Conservation (phyloP, 2,329 filamentous ascomycete species). For the Colletotrichum graminicola region DNA sequence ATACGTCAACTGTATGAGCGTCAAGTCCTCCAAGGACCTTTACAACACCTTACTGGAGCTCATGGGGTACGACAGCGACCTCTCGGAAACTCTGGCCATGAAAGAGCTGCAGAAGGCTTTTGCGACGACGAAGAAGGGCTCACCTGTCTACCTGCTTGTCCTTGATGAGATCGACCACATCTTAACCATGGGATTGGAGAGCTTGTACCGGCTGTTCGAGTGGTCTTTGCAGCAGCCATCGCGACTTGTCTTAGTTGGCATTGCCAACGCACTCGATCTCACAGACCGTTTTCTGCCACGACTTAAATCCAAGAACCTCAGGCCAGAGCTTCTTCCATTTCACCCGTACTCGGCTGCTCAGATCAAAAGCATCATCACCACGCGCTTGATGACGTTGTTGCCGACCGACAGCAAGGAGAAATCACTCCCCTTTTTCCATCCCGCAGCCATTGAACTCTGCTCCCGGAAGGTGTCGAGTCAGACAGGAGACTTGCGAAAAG, state of each 20-base stretch:
- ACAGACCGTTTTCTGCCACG: conserved; percentile 95
- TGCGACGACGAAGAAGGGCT: conserved; percentile 68
- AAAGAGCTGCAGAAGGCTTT: conserved; percentile 79
- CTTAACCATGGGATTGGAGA: conserved; percentile 86
- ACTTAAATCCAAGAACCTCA: conserved; percentile 91
- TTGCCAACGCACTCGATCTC: conserved; percentile 94
- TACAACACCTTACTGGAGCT: conserved; percentile 84
- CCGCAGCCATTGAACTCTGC: conserved; percentile 92
- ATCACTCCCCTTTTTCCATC: conserved; percentile 88
- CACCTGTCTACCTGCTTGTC: conserved; percentile 81
- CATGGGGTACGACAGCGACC: conserved; percentile 68
- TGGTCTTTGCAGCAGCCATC: conserved; percentile 91
- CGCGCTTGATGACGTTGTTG: conserved; percentile 82
- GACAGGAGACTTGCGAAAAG: conserved; percentile 93
- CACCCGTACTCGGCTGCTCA: conserved; percentile 91
- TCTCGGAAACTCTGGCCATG: conserved; percentile 75
- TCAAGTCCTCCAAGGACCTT: conserved; percentile 88
- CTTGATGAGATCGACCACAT: conserved; percentile 97
- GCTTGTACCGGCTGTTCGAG: conserved; percentile 94
- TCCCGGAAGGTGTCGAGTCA: conserved; percentile 95
- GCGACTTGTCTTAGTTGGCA: conserved; percentile 85
- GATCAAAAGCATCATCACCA: conserved; percentile 87
- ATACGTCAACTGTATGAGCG: conserved; percentile 97
- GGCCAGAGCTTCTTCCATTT: conserved; percentile 90
- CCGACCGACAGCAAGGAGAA: conserved; percentile 65